Conservation (phyloP, 768 basidiomycete species). For the Podaxis carcinomalis region DNA sequence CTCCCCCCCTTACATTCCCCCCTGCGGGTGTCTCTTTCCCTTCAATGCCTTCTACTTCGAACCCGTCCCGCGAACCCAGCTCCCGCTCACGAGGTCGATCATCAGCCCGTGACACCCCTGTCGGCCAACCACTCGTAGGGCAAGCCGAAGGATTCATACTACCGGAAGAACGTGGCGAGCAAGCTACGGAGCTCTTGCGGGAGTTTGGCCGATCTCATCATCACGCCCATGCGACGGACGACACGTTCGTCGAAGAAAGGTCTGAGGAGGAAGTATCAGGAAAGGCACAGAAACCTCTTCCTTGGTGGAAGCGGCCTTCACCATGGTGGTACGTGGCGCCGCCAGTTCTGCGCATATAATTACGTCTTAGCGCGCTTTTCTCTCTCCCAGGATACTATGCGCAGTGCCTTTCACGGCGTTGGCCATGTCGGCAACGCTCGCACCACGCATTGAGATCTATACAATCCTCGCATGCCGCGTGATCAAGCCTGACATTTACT, state of each 20-base stretch:
- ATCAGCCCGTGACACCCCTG: neutral
- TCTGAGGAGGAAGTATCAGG: slow-evolving; percentile 22
- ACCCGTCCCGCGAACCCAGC: neutral
- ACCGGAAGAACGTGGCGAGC: slow-evolving; percentile 41
- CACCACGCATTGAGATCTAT: slow-evolving; percentile 71
- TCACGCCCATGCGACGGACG: slow-evolving; percentile 17
- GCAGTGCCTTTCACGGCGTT: slow-evolving; percentile 51
- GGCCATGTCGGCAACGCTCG: slow-evolving; percentile 52
- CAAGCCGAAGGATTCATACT: slow-evolving; percentile 35
- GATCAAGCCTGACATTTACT: slow-evolving; percentile 55
- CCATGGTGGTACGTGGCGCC: slow-evolving; percentile 56
- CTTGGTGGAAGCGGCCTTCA: slow-evolving; percentile 78
- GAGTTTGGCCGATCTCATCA: slow-evolving; percentile 39
- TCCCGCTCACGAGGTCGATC: neutral
- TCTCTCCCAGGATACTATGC: slow-evolving; percentile 50
- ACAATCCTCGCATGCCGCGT: slow-evolving; percentile 70
- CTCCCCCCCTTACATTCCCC: neutral
- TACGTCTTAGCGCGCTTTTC: slow-evolving; percentile 5
- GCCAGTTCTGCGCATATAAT: neutral
- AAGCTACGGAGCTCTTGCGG: slow-evolving; percentile 41
- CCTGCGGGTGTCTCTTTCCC: neutral
- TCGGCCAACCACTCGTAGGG: slow-evolving; percentile 20
- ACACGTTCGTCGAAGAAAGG: slow-evolving; percentile 18
- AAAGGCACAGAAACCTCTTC: slow-evolving; percentile 28
- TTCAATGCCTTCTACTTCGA: neutral